Evolutionary conservation across 2,329 filamentous ascomycete species (phyloP).

Genomic region (Colletotrichum lentis): DNA sequence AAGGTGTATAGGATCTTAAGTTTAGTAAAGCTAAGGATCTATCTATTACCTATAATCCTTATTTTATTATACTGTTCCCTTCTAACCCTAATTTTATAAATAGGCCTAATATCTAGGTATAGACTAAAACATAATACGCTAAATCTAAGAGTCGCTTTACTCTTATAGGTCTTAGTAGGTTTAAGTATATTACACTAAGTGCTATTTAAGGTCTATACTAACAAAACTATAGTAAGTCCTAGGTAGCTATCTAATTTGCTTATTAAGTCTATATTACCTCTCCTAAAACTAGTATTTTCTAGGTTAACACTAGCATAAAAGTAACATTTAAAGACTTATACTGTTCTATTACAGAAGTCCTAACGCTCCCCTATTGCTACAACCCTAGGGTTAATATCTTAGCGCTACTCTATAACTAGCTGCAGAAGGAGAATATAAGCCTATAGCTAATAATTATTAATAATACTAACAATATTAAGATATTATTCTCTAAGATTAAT

Average conservation of each 20-base stretch:
- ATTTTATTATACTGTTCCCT: conserved; percentile 30
- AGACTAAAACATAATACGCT: conserved; percentile 28
- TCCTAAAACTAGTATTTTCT: conserved; percentile 36
- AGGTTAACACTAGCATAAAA: conserved; percentile 26
- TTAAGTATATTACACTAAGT: conserved; percentile 22
- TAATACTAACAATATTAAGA: conserved; percentile 36
- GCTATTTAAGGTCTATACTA: not conserved
- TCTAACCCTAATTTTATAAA: conserved; percentile 34
- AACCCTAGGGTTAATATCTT: conserved; percentile 31
- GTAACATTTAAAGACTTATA: conserved; percentile 36
- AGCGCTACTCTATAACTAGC: conserved; percentile 36
- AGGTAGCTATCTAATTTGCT: conserved; percentile 38
- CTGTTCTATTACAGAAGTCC: conserved; percentile 24
- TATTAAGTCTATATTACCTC: conserved; percentile 12
- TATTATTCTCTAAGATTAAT: conserved; percentile 11
- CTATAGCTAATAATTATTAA: conserved; percentile 40
- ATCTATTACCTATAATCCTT: not conserved
- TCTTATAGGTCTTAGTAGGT: conserved; percentile 35
- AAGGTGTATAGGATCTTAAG: not conserved
- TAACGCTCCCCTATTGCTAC: conserved; percentile 27
- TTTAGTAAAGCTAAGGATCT: not conserved
- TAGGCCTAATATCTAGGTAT: conserved; percentile 25
- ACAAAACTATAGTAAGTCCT: conserved; percentile 36
- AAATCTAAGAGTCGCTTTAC: conserved; percentile 11
- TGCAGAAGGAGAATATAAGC: conserved; percentile 35